Evolutionary conservation across 495 filamentous ascomycete species (phyloP).

Genomic region (Evansstolkia leycettana): DNA sequence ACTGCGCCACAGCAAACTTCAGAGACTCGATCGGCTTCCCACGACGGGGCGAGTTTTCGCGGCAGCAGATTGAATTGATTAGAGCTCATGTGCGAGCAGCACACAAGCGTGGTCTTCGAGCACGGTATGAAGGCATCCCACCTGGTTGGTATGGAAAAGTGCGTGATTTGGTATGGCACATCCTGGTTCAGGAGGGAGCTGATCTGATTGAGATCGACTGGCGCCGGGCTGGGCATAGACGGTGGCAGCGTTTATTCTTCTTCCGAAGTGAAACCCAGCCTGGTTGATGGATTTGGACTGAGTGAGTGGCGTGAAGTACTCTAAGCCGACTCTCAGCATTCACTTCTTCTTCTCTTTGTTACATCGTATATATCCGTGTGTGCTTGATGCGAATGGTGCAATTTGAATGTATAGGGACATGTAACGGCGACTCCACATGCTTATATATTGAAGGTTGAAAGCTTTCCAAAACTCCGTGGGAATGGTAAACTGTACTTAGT

Average conservation of each 20-base stretch:
- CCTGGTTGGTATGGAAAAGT: conserved; percentile 42
- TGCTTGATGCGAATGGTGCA: too few relatives aligned
- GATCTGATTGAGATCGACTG: conserved; percentile 24
- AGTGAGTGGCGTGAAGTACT: too few relatives aligned
- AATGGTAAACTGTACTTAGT: too few relatives aligned
- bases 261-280: too few relatives aligned
- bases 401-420: too few relatives aligned
- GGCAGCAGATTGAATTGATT: conserved; percentile 42
- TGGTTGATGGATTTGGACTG: too few relatives aligned
- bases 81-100: conserved; percentile 45
- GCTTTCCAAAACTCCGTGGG: too few relatives aligned
- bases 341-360: too few relatives aligned
- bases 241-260: conserved; percentile 4
- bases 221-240: neutral
- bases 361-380: too few relatives aligned
- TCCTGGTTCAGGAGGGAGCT: conserved; percentile 48
- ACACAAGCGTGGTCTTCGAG: conserved; percentile 44
- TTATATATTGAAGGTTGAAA: too few relatives aligned
- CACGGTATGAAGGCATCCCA: conserved; percentile 57
- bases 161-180: conserved; percentile 51
- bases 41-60: conserved; percentile 16
- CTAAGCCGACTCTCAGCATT: too few relatives aligned
- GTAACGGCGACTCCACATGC: too few relatives aligned
- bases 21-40: conserved; percentile 21
- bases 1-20: conserved; percentile 28